Percentiles rank a stretch among this genome's conserved stretches.
phyloP scores from a whole-genome alignment of 2,329 filamentous ascomycete species.

The Alternaria hordeiaustralica region DNA sequence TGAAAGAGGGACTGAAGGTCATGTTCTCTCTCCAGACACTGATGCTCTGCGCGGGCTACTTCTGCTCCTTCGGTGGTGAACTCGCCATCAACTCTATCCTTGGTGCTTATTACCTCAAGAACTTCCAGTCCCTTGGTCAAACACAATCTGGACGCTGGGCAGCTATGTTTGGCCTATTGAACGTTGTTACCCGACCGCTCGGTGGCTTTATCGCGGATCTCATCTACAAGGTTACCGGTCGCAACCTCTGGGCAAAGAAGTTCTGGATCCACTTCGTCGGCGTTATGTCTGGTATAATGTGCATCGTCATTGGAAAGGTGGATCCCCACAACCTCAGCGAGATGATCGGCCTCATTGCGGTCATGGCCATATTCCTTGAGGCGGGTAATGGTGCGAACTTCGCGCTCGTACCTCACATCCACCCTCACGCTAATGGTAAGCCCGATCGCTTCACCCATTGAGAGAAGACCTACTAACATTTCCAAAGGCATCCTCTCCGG shows the following conservation, averaged over 20 bases:
- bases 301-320: conserved; percentile 67
- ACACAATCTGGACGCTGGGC: conserved; percentile 67
- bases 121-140: conserved; percentile 62
- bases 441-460: neutral
- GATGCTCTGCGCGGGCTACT: conserved; percentile 61
- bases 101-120: conserved; percentile 64
- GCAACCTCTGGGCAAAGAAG: conserved; percentile 69
- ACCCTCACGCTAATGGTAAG: conserved; percentile 79
- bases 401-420: conserved; percentile 83
- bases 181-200: conserved; percentile 70
- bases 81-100: conserved; percentile 67
- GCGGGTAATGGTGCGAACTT: conserved; percentile 88
- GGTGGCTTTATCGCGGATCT: conserved; percentile 68
- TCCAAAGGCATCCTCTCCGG: conserved; percentile 68
- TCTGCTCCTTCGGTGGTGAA: conserved; percentile 67
- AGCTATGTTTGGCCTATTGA: conserved; percentile 77
- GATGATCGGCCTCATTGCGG: conserved; percentile 78
- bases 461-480: conserved; percentile 16
- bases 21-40: conserved; percentile 66
- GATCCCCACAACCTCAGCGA: conserved; percentile 67
- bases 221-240: conserved; percentile 58
- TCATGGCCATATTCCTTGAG: conserved; percentile 82
- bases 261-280: conserved; percentile 63
- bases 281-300: conserved; percentile 64
- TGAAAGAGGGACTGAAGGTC: conserved; percentile 66